Evolutionary conservation across 2,329 filamentous ascomycete genomes (phyloP), one percentile per base, ranked within the genome.

Genomic region (Endoconidiophora laricicola): DNA sequence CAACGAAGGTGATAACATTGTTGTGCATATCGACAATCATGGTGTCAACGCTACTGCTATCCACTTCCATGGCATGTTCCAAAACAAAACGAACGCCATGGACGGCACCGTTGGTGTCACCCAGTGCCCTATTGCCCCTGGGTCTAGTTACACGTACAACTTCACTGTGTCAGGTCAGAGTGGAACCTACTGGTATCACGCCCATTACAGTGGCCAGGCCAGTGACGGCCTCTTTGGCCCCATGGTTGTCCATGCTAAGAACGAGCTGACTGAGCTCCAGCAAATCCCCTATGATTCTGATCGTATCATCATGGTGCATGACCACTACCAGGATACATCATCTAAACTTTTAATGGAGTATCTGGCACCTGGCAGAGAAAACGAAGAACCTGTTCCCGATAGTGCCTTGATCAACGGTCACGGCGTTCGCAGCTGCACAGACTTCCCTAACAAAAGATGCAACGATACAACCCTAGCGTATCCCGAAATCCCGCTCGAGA

Each of bases 41-140:
- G 74, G 82, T 0, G 66, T 68, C 10, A 83, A 86, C 56, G 74
- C 71, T 10, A 81, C 80, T 6, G 74, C 72, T 37, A 68, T 88
- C 4, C 84, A 90, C 60, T 88, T 83, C 61, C 84, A 90, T 56
- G 84, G 84, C 14, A 70, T 90, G 55, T 86, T 78, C 59, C 82
- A 86, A 59, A 84, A 84, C 56, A 81, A 81, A 9, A 83, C 81
- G 0, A 84, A 78, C 52, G 71, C 71, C 51, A 84, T 86, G 52
- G 83, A 90, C 58, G 84, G 83, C 0, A 73, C 81, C 1, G 69
- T 76, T 0, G 79, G 75, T 36, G 70, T 84, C 4, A 80, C 74
- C 0, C 81, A 84, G 59, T 83, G 79, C 54, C 70, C 74, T 0
- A 79, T 86, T 44, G 69, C 75, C 0, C 77, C 81, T 0, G 76